phyloP scores from a whole-genome alignment of 306 rosid species.

The Vachellia collinsii region DNA sequence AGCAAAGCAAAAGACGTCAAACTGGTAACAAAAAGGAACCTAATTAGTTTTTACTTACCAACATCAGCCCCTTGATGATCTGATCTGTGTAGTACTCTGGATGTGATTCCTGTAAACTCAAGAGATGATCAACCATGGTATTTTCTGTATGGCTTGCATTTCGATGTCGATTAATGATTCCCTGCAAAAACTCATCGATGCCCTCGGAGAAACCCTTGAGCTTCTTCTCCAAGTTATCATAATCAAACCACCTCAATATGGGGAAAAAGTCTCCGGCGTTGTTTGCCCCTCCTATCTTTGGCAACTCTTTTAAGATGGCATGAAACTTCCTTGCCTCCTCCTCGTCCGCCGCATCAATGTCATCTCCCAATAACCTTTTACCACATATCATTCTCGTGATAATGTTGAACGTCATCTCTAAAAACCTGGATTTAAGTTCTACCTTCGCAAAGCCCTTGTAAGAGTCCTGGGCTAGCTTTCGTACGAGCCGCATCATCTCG shows the following conservation, averaged over 20 bases:
- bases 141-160: slow-evolving; percentile 1
- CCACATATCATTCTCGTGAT: background rate
- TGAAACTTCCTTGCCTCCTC: slow-evolving; percentile 44
- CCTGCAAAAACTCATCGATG: slow-evolving; percentile 38
- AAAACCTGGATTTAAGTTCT: background rate
- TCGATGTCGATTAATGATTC: slow-evolving; percentile 41
- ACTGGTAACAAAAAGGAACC: background rate
- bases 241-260: slow-evolving; percentile 40
- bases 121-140: slow-evolving; percentile 43
- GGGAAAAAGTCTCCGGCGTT: slow-evolving; percentile 43
- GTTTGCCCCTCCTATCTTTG: background rate
- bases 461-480: background rate
- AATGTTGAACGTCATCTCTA: background rate
- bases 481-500: slow-evolving; percentile 38
- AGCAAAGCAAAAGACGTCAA: too few species aligned
- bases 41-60: slow-evolving; percentile 20
- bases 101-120: slow-evolving; percentile 34
- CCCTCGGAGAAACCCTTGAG: background rate
- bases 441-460: background rate
- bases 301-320: slow-evolving; percentile 7
- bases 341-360: slow-evolving; percentile 27
- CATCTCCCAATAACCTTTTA: background rate
- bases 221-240: background rate
- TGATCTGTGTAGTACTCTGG: slow-evolving; percentile 34
- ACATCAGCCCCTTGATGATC: slow-evolving; percentile 42